phyloP scores from a whole-genome alignment of 495 filamentous ascomycete genomes.

The Podospora pseudopauciseta region DNA sequence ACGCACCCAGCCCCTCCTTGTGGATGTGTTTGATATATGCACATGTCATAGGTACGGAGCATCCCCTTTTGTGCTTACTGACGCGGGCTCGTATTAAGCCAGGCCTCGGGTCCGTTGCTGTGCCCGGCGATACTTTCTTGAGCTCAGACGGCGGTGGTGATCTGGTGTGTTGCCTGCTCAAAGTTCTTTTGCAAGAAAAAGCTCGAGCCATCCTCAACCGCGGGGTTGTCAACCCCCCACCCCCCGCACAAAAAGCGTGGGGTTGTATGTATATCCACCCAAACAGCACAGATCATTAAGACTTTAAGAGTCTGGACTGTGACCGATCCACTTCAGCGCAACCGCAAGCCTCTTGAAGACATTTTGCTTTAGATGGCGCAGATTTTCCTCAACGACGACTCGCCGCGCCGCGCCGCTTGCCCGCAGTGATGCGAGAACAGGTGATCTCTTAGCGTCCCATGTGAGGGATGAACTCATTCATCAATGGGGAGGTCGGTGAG shows the following conservation, averaged over 20 bases:
- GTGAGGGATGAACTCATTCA: not conserved
- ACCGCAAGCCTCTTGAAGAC: not conserved
- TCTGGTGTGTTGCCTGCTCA: not conserved
- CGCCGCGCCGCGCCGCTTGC: slow-evolving; percentile 3
- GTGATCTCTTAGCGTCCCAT: slow-evolving; percentile 4
- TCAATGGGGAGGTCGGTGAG: not conserved
- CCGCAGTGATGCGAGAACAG: slow-evolving; percentile 12
- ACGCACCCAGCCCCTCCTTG: not conserved
- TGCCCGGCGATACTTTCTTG: not conserved
- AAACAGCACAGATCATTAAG: not conserved
- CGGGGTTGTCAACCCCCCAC: not conserved
- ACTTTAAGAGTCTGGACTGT: not conserved
- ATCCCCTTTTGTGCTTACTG: not conserved
- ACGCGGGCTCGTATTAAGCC: not conserved
- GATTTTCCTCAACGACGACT: too few relatives aligned
- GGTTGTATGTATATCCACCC: not conserved
- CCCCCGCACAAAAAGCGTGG: not conserved
- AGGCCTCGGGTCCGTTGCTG: not conserved
- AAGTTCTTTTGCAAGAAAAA: not conserved
- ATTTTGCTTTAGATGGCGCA: not conserved
- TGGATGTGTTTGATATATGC: not conserved
- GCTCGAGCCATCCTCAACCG: not conserved
- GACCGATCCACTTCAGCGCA: too few relatives aligned
- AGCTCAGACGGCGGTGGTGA: not conserved
- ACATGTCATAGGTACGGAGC: not conserved